These are phyloP conservation scores for Diaporthe citri DNA, from an alignment of 2,329 filamentous ascomycete species.

Conservation along the genomic window DNA sequence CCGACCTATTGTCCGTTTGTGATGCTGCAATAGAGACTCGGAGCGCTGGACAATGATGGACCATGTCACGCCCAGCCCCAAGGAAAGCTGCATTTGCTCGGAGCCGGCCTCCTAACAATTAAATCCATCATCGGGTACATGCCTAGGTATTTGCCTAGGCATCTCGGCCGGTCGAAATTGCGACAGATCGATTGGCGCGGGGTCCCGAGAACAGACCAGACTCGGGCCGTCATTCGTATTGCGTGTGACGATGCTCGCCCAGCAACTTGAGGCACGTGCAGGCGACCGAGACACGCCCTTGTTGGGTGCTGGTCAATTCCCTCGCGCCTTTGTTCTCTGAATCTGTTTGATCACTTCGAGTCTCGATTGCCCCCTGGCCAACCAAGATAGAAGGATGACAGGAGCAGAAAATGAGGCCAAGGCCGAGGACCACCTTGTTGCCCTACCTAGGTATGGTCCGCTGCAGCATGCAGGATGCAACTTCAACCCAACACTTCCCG, in stretches of 20 bases:
- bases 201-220: background rate
- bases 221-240: conserved; percentile 19
- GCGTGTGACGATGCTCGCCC: conserved; percentile 4
- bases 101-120: background rate
- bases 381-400: background rate
- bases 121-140: background rate
- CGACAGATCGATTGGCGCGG: conserved; percentile 16
- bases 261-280: background rate
- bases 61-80: too few species aligned
- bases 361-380: background rate
- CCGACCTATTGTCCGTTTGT: background rate
- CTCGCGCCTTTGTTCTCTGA: background rate
- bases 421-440: background rate
- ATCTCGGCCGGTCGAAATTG: conserved; percentile 1
- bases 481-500: too few species aligned
- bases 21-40: background rate
- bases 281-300: conserved; percentile 7
- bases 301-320: background rate
- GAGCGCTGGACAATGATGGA: background rate
- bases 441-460: too few species aligned
- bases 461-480: background rate
- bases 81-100: conserved; percentile 24
- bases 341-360: background rate
- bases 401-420: background rate
- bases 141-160: background rate